Conservation (phyloP, 2,329 filamentous ascomycete species). For the Fonsecaea nubica region DNA sequence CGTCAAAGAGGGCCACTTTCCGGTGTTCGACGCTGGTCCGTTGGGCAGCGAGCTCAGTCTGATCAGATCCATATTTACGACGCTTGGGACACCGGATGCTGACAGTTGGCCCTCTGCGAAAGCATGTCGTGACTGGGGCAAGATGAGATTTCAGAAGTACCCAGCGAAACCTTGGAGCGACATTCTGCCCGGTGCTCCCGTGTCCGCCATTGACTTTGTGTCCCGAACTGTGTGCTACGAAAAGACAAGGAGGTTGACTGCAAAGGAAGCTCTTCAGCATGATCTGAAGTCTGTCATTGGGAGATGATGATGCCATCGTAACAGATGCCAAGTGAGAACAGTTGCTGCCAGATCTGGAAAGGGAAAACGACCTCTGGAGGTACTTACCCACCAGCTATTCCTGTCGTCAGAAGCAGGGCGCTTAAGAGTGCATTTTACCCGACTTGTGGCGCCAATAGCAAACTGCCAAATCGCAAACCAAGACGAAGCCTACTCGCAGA, state of each 20-base stretch:
- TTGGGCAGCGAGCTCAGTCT: slow-evolving; percentile 90
- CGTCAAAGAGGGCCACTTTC: slow-evolving; percentile 59
- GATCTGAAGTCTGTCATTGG: slow-evolving; percentile 11
- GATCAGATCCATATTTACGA: slow-evolving; percentile 91
- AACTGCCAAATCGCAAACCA: not conserved
- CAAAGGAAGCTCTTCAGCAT: slow-evolving; percentile 46
- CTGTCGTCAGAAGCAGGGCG: not conserved
- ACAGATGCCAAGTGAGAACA: not conserved
- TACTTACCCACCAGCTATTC: too few relatives aligned
- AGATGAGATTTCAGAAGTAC: slow-evolving; percentile 79
- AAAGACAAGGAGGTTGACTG: slow-evolving; percentile 69
- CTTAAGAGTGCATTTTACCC: not conserved
- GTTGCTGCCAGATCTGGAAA: not conserved
- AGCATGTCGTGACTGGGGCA: slow-evolving; percentile 83
- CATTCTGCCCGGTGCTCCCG: slow-evolving; percentile 68
- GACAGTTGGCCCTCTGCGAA: slow-evolving; percentile 73
- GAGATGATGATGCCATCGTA: not conserved
- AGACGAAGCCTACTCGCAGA: not conserved
- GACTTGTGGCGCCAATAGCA: not conserved
- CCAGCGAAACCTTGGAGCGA: slow-evolving; percentile 70
- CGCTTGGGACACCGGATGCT: slow-evolving; percentile 82
- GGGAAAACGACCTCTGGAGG: not conserved
- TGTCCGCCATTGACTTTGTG: slow-evolving; percentile 69
- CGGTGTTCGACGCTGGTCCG: slow-evolving; percentile 85
- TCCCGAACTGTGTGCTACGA: slow-evolving; percentile 74